Evolutionary conservation across 768 basidiomycete species (phyloP).

Genomic region (Boletus barrowsii): DNA sequence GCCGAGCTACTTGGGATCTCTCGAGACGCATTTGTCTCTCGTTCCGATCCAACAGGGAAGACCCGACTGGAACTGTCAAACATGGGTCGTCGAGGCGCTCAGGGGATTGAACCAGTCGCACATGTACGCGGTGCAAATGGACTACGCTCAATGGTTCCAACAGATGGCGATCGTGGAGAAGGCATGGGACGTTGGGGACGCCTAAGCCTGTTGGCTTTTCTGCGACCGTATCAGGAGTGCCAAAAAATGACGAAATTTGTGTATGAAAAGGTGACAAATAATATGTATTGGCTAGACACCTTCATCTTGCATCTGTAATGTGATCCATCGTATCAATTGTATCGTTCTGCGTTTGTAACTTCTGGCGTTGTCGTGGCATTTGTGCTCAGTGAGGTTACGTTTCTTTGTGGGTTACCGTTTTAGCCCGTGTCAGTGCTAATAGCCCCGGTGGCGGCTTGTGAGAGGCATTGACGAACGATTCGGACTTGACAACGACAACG

Average conservation of each 20-base stretch:
- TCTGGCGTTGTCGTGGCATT: not conserved
- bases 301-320: not conserved
- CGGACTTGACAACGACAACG: too few relatives aligned
- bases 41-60: constrained; percentile 10
- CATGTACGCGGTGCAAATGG: constrained; percentile 18
- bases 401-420: too few relatives aligned
- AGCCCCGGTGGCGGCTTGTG: too few relatives aligned
- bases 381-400: not conserved
- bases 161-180: constrained; percentile 16
- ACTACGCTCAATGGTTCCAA: constrained; percentile 4
- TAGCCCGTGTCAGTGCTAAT: too few relatives aligned
- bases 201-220: not conserved
- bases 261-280: too few relatives aligned
- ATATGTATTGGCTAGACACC: not conserved
- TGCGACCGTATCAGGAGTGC: not conserved
- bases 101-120: constrained; percentile 8
- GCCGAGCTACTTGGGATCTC: not conserved
- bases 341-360: not conserved
- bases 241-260: not conserved
- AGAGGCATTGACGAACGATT: too few relatives aligned
- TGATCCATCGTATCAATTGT: not conserved
- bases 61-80: constrained; percentile 19
- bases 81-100: constrained; percentile 20
- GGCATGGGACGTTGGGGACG: constrained; percentile 18
- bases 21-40: constrained; percentile 12